Evolutionary conservation across 2,329 filamentous ascomycete species (phyloP).

Genomic region (Aspergillus ochraceoroseus): DNA sequence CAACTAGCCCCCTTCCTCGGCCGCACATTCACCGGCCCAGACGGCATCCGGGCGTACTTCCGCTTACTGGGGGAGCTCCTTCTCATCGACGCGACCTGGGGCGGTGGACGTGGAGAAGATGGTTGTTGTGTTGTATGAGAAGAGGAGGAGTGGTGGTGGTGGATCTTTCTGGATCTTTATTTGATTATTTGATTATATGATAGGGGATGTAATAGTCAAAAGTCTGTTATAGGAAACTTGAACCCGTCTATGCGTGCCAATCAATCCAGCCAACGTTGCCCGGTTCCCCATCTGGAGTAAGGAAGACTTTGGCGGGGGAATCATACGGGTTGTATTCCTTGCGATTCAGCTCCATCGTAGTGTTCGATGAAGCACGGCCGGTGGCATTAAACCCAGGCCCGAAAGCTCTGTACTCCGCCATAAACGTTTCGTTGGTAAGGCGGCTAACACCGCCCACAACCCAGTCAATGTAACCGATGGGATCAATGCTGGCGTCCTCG

Average conservation of each 20-base stretch:
- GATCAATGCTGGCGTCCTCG: slow-evolving; percentile 52
- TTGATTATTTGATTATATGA: too few relatives aligned
- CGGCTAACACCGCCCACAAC: slow-evolving; percentile 37
- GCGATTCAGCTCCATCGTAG: slow-evolving; percentile 48
- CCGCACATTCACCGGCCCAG: slow-evolving; percentile 36
- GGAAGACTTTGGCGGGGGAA: slow-evolving; percentile 46
- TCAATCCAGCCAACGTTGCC: slow-evolving; percentile 51
- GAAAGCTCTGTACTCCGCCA: slow-evolving; percentile 52
- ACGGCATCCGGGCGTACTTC: slow-evolving; percentile 38
- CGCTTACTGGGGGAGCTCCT: slow-evolving; percentile 30
- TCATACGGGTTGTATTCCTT: slow-evolving; percentile 38
- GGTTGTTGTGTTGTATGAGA: slow-evolving; percentile 34
- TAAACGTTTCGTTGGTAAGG: slow-evolving; percentile 47
- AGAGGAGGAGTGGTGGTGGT: slow-evolving; percentile 24
- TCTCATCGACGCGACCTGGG: slow-evolving; percentile 34
- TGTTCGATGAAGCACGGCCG: slow-evolving; percentile 38
- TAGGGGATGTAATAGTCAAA: background rate
- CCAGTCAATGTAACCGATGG: slow-evolving; percentile 56
- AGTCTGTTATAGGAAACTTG: too few relatives aligned
- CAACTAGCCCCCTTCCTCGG: slow-evolving; percentile 43
- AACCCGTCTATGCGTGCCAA: slow-evolving; percentile 17
- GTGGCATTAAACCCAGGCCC: slow-evolving; percentile 54
- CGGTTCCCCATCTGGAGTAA: slow-evolving; percentile 42
- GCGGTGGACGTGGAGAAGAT: slow-evolving; percentile 34
- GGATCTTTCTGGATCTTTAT: too few relatives aligned